Evolutionary conservation across 768 basidiomycete genomes (phyloP).

Genomic region (Suillus variegatus): DNA sequence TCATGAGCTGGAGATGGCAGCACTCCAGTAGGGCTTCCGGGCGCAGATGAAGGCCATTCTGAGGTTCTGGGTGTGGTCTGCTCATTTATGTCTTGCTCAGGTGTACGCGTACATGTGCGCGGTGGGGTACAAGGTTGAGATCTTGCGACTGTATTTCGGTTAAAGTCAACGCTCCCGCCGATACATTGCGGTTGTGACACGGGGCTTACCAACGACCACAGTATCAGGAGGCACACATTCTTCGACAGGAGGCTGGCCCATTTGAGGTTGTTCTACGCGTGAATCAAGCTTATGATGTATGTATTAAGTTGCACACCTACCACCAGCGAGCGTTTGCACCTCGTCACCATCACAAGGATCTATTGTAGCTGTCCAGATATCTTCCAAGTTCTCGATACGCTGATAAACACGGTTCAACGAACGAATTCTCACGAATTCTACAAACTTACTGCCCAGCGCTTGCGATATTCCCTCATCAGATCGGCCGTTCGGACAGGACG

Average conservation of each 20-base stretch:
- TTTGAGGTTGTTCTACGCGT: background rate
- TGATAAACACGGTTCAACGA: background rate
- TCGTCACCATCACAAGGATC: background rate
- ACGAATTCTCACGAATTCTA: background rate
- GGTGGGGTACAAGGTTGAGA: conserved; percentile 2
- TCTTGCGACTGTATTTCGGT: background rate
- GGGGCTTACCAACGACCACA: background rate
- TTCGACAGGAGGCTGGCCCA: background rate
- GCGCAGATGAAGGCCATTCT: conserved; percentile 30
- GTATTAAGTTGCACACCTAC: background rate
- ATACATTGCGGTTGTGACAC: background rate
- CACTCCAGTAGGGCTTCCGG: conserved; percentile 18
- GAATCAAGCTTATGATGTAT: background rate
- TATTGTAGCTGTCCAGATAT: too few species aligned
- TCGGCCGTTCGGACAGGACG: background rate
- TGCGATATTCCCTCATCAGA: background rate
- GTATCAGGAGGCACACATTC: conserved; percentile 4
- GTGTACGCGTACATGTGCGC: conserved; percentile 15
- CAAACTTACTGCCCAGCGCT: background rate
- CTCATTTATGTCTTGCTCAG: conserved; percentile 13
- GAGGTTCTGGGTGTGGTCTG: conserved; percentile 26
- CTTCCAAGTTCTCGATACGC: background rate
- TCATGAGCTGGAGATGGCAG: background rate
- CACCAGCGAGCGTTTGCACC: background rate
- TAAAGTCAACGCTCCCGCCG: background rate